Percentiles rank a stretch among this genome's conserved stretches.
Evolutionary conservation across 176 grass and related monocot genomes (phyloP).

Genomic region (Zizania latifolia): DNA sequence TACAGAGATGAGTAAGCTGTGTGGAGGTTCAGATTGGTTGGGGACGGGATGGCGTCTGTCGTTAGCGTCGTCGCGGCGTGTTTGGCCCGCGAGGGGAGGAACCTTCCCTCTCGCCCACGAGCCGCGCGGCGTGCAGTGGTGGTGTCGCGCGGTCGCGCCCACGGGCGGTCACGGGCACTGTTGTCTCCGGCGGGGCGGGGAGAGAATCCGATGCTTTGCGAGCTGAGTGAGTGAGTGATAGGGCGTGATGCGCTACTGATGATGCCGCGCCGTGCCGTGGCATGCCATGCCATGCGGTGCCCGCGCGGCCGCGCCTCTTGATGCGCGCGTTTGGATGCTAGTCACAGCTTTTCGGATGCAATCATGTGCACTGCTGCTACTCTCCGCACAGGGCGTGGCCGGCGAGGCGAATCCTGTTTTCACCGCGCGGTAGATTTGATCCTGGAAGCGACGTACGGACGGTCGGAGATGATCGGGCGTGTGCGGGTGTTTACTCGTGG

Average conservation of each 20-base stretch:
- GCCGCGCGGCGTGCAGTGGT: not conserved
- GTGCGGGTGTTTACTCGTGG: no score
- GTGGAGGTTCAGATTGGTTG: constrained; percentile 3
- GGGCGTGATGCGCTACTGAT: not conserved
- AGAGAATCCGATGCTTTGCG: constrained; percentile 49
- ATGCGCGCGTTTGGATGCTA: constrained; percentile 36
- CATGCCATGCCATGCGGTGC: not conserved
- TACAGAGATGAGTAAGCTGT: not conserved
- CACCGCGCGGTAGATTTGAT: no score
- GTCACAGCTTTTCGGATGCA: constrained; percentile 12
- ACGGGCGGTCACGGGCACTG: constrained; percentile 28
- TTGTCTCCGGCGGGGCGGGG: not conserved
- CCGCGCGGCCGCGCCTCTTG: constrained; percentile 1
- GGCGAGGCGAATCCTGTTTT: no score
- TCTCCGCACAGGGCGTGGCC: not conserved
- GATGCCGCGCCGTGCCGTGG: not conserved
- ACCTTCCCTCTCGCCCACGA: constrained; percentile 26
- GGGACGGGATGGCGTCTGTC: constrained; percentile 29
- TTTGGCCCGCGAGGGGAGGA: constrained; percentile 31
- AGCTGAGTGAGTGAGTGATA: no score
- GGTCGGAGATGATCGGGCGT: no score
- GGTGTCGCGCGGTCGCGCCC: not conserved
- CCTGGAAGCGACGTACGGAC: no score
- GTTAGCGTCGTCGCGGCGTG: constrained; percentile 35
- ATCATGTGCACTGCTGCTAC: constrained; percentile 26